Base-by-base conservation (phyloP, 83 land plant species). In the Thuja plicata region DNA sequence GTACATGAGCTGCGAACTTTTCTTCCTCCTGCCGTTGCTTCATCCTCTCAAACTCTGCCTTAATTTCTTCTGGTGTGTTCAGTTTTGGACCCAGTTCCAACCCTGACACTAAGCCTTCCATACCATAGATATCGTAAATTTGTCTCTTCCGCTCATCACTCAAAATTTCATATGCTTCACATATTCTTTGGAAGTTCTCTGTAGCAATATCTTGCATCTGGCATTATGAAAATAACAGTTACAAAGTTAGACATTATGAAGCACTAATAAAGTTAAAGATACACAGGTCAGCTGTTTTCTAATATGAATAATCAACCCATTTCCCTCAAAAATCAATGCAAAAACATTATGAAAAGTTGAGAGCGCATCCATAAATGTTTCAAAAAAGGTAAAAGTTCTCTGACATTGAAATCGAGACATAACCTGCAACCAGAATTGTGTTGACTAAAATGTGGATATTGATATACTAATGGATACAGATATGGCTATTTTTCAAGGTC, bases 181-280 rank as follows among this genome's bases (percentile, higher is more conserved):
- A 93, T 32, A 98, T 97, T 77, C 95, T 48, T 86, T 97, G 99
- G 87, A 98, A 98, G 88, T 97, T 98, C 84, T 96, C 93, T 24
- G 99, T 97, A n/a, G 99, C 99, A 89, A 95, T 94, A 60, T 95
- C 99, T 92, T 97, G 96, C 99, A 97, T 96, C 99, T 98, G 93
- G 8, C 86, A 83, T n/a, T 46, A 77, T 27, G 19, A 34, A 74
- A 76, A 76, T 76, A 11, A 32, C 13, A 76, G 40, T 32, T 12
- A 12, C 35, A 76, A 76, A 76, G 79, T 76, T 76, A 76, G 34
- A 76, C 35, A 34, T 12, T 12, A 76, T 76, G 79, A 13, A 34
- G 37, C 38, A 32, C 16, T 32, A 15, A 76, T 76, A 76, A 76
- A 76, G 79, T 34, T 76, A 34, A 76, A 76, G 79, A 76, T 76